phyloP scores from a whole-genome alignment of 2,329 filamentous ascomycete genomes.

The Nothomitra cinnamomea region DNA sequence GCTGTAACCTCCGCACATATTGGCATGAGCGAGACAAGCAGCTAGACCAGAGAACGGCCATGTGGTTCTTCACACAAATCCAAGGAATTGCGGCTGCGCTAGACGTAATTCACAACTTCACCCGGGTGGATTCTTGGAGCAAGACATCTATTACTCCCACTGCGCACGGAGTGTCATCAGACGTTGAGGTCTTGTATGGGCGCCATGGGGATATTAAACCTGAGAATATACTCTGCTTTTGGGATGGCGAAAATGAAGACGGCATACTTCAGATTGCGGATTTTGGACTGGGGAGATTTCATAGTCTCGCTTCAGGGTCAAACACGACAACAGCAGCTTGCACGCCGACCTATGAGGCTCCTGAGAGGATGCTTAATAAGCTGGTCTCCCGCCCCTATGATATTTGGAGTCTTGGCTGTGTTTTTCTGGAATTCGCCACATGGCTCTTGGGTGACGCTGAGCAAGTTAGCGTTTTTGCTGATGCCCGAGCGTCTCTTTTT shows the following conservation, averaged over 20 bases:
- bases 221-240: conserved; percentile 21
- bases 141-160: no score
- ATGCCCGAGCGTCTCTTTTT: not conserved
- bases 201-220: conserved; percentile 22
- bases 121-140: no score
- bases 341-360: conserved; percentile 21
- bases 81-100: conserved; percentile 15
- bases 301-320: conserved; percentile 18
- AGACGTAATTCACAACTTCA: conserved; percentile 14
- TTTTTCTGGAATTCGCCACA: conserved; percentile 22
- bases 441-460: conserved; percentile 18
- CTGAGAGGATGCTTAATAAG: conserved; percentile 18
- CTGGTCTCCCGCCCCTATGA: conserved; percentile 22
- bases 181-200: conserved; percentile 15
- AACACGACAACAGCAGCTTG: conserved; percentile 10
- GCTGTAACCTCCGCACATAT: conserved; percentile 14
- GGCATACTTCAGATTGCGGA: conserved; percentile 19
- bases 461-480: not conserved
- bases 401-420: conserved; percentile 22
- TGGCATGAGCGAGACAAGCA: conserved; percentile 12
- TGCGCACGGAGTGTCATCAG: no score
- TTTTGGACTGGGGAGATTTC: conserved; percentile 20
- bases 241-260: not conserved
- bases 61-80: conserved; percentile 18
- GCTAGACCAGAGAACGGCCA: conserved; percentile 9